These are phyloP conservation scores for Eutypella sp. DNA, from an alignment of 2,329 filamentous ascomycete species.

Conservation along the genomic window DNA sequence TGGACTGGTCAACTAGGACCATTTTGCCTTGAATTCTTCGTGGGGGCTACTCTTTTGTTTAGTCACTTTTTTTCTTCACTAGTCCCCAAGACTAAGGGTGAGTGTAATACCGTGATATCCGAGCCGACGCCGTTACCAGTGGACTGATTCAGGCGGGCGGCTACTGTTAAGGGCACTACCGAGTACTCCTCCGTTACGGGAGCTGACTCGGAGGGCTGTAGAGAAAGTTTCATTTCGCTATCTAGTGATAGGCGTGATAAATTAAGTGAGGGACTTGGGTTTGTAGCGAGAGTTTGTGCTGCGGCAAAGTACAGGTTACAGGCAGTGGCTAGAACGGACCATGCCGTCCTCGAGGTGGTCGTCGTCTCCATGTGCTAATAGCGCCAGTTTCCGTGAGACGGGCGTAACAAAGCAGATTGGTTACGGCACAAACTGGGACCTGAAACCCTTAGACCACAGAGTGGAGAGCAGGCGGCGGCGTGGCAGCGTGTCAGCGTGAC, in stretches of 20 bases:
- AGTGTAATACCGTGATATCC: conserved; percentile 6
- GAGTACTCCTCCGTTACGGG: conserved; percentile 14
- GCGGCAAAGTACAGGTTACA: conserved; percentile 27
- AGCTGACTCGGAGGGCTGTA: conserved; percentile 11
- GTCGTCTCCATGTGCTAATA: conserved; percentile 29
- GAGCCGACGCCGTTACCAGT: conserved; percentile 4
- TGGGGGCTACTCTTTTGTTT: conserved; percentile 27
- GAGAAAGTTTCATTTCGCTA: conserved; percentile 17
- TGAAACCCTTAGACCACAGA: too few species aligned
- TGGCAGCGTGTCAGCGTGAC: too few species aligned
- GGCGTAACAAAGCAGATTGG: neutral
- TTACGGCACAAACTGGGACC: too few species aligned
- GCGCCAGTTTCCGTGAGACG: neutral
- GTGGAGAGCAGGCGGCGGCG: neutral
- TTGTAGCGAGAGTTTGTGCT: conserved; percentile 28
- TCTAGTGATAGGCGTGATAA: conserved; percentile 13
- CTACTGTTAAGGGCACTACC: conserved; percentile 22
- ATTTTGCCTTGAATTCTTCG: conserved; percentile 41
- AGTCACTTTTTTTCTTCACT: conserved; percentile 10
- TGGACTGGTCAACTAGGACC: conserved; percentile 37
- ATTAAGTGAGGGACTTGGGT: conserved; percentile 5
- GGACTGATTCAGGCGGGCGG: conserved; percentile 20
- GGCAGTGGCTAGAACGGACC: conserved; percentile 23
- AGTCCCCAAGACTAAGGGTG: neutral
- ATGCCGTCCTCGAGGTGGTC: conserved; percentile 33